phyloP scores from a whole-genome alignment of 2,329 filamentous ascomycete species.

The Coccinonectria pachysandricola region DNA sequence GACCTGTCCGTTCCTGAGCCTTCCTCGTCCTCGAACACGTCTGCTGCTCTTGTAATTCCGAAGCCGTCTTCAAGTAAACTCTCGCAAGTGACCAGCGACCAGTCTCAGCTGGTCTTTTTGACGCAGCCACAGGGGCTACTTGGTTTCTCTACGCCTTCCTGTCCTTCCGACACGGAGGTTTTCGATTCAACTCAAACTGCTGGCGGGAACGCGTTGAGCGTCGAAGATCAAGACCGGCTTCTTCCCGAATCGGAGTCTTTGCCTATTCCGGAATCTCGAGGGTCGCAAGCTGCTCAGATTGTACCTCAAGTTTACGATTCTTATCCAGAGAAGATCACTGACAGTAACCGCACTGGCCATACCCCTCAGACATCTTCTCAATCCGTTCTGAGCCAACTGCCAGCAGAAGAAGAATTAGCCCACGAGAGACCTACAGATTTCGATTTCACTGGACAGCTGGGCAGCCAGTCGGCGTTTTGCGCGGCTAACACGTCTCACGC shows the following conservation, averaged over 20 bases:
- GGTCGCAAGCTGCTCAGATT: conserved; percentile 22
- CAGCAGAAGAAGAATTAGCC: no score
- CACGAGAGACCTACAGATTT: neutral
- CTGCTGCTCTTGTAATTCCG: no score
- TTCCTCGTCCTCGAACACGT: neutral
- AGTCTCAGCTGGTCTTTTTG: conserved; percentile 8
- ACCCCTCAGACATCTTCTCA: conserved; percentile 2
- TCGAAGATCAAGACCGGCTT: no score
- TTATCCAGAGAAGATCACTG: conserved; percentile 6
- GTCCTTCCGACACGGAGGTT: conserved; percentile 1
- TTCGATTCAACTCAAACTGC: neutral
- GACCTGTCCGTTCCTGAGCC: conserved; percentile 1
- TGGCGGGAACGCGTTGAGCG: neutral
- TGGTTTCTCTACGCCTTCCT: conserved; percentile 2
- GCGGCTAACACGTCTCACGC: no score
- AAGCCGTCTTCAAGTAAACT: no score
- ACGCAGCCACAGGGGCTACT: conserved; percentile 11
- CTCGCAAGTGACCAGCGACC: neutral
- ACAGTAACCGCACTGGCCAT: conserved; percentile 6
- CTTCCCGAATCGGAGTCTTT: no score
- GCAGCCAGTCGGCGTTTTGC: no score
- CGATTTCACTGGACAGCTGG: neutral
- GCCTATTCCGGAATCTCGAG: conserved; percentile 2
- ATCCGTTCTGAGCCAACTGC: neutral
- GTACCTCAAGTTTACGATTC: conserved; percentile 8